Evolutionary conservation across 2,329 filamentous ascomycete species (phyloP).

Genomic region (Ceratocystis destructans): DNA sequence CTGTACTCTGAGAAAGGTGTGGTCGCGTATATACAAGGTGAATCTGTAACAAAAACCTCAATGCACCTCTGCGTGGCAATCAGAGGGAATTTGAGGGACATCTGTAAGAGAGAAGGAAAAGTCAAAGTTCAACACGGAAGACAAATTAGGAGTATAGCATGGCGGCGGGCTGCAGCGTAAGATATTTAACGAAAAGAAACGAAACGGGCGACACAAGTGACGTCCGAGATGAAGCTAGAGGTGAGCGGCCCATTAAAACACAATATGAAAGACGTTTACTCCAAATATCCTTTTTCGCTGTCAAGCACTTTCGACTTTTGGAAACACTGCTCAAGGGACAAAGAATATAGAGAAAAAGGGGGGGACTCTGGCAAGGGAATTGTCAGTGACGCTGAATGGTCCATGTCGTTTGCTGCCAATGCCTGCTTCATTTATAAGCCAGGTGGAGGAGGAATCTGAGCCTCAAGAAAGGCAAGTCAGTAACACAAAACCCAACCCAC

Average conservation of each 20-base stretch:
- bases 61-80: background rate
- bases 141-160: background rate
- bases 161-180: constrained; percentile 3
- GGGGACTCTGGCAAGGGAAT: no score
- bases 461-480: background rate
- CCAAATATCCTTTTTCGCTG: background rate
- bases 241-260: constrained; percentile 4
- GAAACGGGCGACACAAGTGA: background rate
- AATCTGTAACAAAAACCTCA: background rate
- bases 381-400: background rate
- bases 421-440: constrained; percentile 12
- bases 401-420: background rate
- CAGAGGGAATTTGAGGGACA: background rate
- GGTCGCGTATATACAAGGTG: background rate
- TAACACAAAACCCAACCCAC: background rate
- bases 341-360: background rate
- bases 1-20: background rate
- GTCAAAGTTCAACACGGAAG: constrained; percentile 8
- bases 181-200: constrained; percentile 6
- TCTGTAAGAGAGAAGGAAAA: constrained; percentile 1
- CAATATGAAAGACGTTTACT: background rate
- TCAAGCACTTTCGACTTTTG: background rate
- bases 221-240: background rate
- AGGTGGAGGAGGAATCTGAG: constrained; percentile 12
- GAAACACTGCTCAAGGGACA: background rate